A percentile compares a stretch with the other conserved stretches of the same genome.
Conservation (phyloP, 306 rosid genomes). For the Boehmeria nivea region DNA sequence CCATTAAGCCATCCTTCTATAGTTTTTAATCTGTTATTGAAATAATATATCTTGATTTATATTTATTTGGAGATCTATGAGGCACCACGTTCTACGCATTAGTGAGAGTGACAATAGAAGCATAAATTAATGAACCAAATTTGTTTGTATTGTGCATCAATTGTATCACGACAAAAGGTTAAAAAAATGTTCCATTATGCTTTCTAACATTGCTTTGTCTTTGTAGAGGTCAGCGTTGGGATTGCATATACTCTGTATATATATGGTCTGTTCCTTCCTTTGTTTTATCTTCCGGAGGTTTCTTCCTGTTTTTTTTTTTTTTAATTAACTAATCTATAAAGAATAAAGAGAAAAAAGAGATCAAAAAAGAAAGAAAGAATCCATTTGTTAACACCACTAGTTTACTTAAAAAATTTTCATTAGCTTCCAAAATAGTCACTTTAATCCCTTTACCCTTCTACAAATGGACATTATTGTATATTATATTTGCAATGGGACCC, state of each 20-base stretch:
- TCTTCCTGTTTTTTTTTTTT: neutral
- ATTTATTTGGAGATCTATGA: conserved; percentile 10
- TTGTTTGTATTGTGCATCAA: conserved; percentile 18
- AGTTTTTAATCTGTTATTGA: too few relatives aligned
- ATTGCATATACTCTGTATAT: conserved; percentile 23
- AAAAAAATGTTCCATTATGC: conserved; percentile 7
- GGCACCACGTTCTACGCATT: conserved; percentile 33
- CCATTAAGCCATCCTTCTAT: conserved; percentile 12
- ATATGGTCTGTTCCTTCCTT: conserved; percentile 3
- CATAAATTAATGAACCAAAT: neutral
- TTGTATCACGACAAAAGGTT: neutral
- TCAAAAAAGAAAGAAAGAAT: neutral
- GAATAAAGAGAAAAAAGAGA: neutral
- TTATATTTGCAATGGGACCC: too few relatives aligned
- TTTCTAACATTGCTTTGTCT: too few relatives aligned
- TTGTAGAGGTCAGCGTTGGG: conserved; percentile 12
- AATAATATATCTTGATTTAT: neutral
- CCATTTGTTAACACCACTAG: neutral
- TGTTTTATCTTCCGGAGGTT: conserved; percentile 21
- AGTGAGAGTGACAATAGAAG: conserved; percentile 12
- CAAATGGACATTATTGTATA: too few relatives aligned
- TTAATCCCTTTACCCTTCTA: too few relatives aligned
- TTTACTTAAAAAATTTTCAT: neutral
- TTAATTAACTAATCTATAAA: neutral
- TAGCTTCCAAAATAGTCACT: too few relatives aligned